Conservation (phyloP, 2,329 filamentous ascomycete species). For the Leptographium galeiforme region DNA sequence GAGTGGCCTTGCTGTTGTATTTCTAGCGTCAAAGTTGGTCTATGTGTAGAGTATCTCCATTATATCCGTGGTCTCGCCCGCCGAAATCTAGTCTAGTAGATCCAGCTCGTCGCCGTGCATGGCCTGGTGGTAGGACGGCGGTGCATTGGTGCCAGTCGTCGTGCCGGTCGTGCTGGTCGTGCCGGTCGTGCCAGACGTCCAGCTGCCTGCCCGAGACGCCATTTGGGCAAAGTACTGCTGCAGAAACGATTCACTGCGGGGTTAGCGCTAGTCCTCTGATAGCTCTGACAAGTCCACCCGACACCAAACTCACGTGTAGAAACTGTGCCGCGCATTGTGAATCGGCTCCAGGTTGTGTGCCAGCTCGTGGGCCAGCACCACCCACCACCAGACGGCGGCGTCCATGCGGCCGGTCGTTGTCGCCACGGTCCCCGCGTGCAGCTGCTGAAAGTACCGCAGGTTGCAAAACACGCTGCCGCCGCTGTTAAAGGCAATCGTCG, state of each 20-base stretch:
- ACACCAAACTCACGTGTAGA: constrained; percentile 62
- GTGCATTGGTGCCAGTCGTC: neutral
- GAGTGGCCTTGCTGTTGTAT: too few relatives aligned
- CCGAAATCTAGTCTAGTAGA: constrained; percentile 2
- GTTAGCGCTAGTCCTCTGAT: too few relatives aligned
- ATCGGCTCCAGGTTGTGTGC: constrained; percentile 79
- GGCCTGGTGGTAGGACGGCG: constrained; percentile 10
- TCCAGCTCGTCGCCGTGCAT: neutral
- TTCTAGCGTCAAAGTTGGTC: neutral
- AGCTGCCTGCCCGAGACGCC: constrained; percentile 37
- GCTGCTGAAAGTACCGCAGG: constrained; percentile 67
- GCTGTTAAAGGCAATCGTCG: constrained; percentile 85
- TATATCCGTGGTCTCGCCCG: neutral
- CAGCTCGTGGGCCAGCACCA: constrained; percentile 82
- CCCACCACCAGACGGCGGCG: constrained; percentile 20
- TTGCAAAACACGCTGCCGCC: constrained; percentile 89
- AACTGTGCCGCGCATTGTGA: constrained; percentile 70
- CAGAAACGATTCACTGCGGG: constrained; percentile 55
- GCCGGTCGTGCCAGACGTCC: neutral
- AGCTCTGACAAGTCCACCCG: too few relatives aligned
- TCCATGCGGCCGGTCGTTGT: constrained; percentile 11
- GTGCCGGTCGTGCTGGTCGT: neutral
- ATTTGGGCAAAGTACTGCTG: constrained; percentile 64
- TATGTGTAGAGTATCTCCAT: neutral
- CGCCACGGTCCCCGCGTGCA: constrained; percentile 41